These are phyloP conservation scores for Solanum paucissectum DNA, from an alignment of 257 asterid species.

Conservation along the genomic window DNA sequence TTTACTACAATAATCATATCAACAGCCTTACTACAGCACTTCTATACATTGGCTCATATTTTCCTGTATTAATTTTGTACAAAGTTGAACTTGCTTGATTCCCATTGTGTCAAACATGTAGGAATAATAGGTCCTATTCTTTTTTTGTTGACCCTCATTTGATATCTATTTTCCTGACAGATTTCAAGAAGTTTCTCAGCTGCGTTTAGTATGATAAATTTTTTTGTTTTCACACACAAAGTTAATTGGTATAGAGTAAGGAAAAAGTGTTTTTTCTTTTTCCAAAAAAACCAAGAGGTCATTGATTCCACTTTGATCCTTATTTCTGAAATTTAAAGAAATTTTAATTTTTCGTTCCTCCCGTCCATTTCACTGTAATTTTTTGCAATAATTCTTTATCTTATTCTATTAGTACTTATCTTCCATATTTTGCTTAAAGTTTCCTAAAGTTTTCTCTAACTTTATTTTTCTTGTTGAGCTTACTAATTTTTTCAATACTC, in stretches of 20 bases:
- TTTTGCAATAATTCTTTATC: not conserved
- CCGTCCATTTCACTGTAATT: not conserved
- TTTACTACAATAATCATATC: not conserved
- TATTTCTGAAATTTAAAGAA: not conserved
- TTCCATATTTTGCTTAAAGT: not conserved
- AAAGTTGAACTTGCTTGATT: not conserved
- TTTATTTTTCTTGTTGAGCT: not conserved
- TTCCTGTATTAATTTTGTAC: not conserved
- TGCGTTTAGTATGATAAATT: not conserved
- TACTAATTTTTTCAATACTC: not conserved
- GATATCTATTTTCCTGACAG: not conserved
- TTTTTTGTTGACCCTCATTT: no score
- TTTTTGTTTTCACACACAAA: not conserved
- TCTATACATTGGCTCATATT: not conserved
- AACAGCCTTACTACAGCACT: not conserved
- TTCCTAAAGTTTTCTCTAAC: not conserved
- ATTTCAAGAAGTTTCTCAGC: not conserved
- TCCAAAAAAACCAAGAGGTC: not conserved
- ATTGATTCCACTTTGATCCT: not conserved
- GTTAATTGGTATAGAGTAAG: not conserved
- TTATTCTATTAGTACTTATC: not conserved
- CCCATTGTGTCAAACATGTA: not conserved
- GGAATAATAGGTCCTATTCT: no score
- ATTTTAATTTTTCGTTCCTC: not conserved
- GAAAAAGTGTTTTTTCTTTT: not conserved